Evolutionary conservation across 148 eudicot species (phyloP).

Genomic region (Talinum fruticosum): DNA sequence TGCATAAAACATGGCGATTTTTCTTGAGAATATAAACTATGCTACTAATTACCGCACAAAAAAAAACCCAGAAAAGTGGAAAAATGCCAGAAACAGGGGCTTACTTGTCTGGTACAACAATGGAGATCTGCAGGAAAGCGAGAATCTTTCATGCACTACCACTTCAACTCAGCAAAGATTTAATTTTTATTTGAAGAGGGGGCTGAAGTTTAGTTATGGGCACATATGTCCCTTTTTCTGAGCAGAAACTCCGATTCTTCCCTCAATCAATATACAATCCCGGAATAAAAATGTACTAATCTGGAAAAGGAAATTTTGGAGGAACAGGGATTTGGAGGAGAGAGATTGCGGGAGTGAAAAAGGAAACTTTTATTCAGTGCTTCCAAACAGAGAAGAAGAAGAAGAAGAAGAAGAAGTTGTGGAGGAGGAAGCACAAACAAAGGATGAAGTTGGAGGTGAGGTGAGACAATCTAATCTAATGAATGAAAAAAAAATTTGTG

Average conservation of each 20-base stretch:
- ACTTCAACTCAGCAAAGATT: constrained; percentile 9
- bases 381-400: too few relatives aligned
- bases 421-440: background rate
- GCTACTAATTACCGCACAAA: background rate
- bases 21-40: constrained; percentile 21
- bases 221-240: background rate
- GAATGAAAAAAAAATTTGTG: background rate
- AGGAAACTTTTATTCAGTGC: too few relatives aligned
- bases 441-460: background rate
- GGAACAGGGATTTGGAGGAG: background rate
- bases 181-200: constrained; percentile 6
- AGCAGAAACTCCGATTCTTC: background rate
- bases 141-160: background rate
- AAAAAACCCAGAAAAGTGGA: background rate
- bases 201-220: background rate
- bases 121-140: constrained; percentile 24
- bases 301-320: background rate
- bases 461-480: background rate
- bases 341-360: background rate
- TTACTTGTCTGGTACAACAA: constrained; percentile 16
- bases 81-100: background rate
- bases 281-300: background rate
- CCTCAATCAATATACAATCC: background rate
- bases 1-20: constrained; percentile 16
- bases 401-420: too few relatives aligned